phyloP scores from a whole-genome alignment of 148 eudicot genomes.

The Diospyros kaki region DNA sequence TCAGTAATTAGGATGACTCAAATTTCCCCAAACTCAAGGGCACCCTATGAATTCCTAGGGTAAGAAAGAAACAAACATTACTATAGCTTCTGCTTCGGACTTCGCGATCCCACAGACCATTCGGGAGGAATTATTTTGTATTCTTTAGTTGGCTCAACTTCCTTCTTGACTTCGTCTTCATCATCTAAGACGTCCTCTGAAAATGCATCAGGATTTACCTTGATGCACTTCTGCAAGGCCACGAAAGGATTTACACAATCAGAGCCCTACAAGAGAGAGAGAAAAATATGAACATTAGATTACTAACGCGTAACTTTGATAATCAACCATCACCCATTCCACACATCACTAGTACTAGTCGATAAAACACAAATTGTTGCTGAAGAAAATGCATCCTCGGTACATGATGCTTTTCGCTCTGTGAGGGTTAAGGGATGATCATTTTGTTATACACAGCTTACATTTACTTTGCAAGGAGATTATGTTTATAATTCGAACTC shows the following conservation, averaged over 20 bases:
- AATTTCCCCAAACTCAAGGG: too few relatives aligned
- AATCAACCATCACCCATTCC: too few relatives aligned
- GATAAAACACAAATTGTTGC: neutral
- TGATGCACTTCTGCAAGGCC: slow-evolving; percentile 72
- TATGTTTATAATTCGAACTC: too few relatives aligned
- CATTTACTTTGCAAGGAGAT: too few relatives aligned
- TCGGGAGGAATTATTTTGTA: slow-evolving; percentile 60
- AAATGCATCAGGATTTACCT: slow-evolving; percentile 78
- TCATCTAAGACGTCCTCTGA: slow-evolving; percentile 58
- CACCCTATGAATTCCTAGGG: too few relatives aligned
- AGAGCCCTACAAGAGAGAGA: slow-evolving; percentile 49
- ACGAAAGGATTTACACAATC: slow-evolving; percentile 88
- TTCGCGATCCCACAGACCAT: slow-evolving; percentile 53
- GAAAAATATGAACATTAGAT: neutral
- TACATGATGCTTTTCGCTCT: too few relatives aligned
- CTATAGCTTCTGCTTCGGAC: slow-evolving; percentile 49
- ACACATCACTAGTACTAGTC: neutral
- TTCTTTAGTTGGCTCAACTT: slow-evolving; percentile 32
- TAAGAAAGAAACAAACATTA: neutral
- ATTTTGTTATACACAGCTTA: too few relatives aligned
- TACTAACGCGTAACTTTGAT: too few relatives aligned
- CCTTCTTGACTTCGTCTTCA: slow-evolving; percentile 40
- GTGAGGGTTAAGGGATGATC: too few relatives aligned
- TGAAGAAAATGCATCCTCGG: too few relatives aligned
- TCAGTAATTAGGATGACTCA: too few relatives aligned